Evolutionary conservation across 129 eudicot genomes (phyloP).

Genomic region (Artemisia annua): DNA sequence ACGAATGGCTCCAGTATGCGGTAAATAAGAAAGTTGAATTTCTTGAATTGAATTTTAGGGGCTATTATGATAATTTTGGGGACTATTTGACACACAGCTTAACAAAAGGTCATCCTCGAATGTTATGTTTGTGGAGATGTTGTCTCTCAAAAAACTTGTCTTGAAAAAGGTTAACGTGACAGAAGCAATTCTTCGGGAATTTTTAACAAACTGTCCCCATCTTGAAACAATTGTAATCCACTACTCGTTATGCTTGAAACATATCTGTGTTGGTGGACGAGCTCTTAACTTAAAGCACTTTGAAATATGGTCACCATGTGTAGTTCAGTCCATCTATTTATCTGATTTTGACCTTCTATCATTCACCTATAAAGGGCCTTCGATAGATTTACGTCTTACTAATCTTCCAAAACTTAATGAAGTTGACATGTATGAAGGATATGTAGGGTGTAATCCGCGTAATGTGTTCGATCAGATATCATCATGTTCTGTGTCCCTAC

Average conservation of each 20-base stretch:
- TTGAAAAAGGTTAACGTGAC: conserved; percentile 42
- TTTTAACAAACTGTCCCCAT: conserved; percentile 24
- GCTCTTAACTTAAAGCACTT: conserved; percentile 35
- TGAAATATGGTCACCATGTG: conserved; percentile 29
- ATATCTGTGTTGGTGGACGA: conserved; percentile 24
- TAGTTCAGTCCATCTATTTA: conserved; percentile 24
- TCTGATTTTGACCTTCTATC: conserved; percentile 33
- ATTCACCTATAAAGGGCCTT: conserved; percentile 39
- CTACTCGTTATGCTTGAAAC: conserved; percentile 22
- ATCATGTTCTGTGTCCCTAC: conserved; percentile 31
- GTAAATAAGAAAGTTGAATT: conserved; percentile 3
- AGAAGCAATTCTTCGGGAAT: conserved; percentile 25
- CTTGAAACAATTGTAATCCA: conserved; percentile 36
- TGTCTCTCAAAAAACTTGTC: conserved; percentile 29
- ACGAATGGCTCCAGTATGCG: conserved; percentile 13
- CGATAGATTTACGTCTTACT: conserved; percentile 24
- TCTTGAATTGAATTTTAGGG: conserved; percentile 13
- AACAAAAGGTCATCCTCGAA: not conserved
- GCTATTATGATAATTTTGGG: too few relatives aligned
- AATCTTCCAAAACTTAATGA: conserved; percentile 43
- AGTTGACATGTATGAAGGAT: not conserved
- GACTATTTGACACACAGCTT: not conserved
- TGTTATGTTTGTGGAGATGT: not conserved
- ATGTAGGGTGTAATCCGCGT: not conserved
- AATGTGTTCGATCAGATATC: conserved; percentile 9